These are phyloP conservation scores for Verticillium zaregamsianum DNA, from an alignment of 2,329 filamentous ascomycete species.

Conservation along the genomic window DNA sequence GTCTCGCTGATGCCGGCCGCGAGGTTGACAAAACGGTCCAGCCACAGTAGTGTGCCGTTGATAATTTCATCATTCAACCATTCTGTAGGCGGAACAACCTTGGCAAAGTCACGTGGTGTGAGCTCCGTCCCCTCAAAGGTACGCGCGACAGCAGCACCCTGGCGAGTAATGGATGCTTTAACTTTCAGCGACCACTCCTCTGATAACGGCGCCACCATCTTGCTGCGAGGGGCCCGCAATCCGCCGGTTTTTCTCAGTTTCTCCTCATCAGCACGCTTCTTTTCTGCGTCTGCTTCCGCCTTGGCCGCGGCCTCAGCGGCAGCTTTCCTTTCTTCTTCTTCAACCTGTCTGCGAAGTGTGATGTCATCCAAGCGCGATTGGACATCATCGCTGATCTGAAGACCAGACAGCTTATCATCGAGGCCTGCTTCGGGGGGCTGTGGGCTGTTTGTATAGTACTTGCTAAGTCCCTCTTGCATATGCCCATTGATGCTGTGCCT, in stretches of 20 bases:
- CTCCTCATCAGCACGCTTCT: constrained; percentile 1
- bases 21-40: constrained; percentile 56
- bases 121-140: constrained; percentile 11
- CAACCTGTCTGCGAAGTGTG: constrained; percentile 8
- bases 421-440: neutral
- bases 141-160: constrained; percentile 3
- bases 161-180: neutral
- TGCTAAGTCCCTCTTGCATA: neutral
- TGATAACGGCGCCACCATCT: constrained; percentile 5
- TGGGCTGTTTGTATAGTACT: neutral
- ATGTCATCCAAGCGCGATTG: constrained; percentile 12
- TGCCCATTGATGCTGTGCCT: neutral
- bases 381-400: constrained; percentile 11
- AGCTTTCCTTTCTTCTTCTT: constrained; percentile 7
- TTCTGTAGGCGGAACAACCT: constrained; percentile 47
- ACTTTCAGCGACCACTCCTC: constrained; percentile 4
- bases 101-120: constrained; percentile 57
- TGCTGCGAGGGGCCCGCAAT: constrained; percentile 6
- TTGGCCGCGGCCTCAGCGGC: neutral
- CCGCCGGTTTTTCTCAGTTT: constrained; percentile 9
- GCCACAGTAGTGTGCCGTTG: constrained; percentile 59
- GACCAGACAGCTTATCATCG: neutral
- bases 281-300: constrained; percentile 3
- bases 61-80: constrained; percentile 80
- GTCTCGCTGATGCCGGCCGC: constrained; percentile 45